Evolutionary conservation across 768 basidiomycete species (phyloP), one percentile per base, ranked within the genome.

Genomic region (Suillus variegatus): DNA sequence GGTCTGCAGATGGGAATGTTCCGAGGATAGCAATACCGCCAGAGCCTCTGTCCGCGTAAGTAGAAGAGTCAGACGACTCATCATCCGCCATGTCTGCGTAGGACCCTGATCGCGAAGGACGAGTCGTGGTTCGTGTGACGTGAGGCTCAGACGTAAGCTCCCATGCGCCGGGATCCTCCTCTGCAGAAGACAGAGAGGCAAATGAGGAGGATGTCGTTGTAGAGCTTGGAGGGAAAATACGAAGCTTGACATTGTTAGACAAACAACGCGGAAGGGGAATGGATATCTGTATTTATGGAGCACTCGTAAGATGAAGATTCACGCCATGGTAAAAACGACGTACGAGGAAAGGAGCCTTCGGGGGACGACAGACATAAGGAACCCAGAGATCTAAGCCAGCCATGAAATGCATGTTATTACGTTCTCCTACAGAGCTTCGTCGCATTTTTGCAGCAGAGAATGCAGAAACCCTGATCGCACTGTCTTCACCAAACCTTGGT

Each of bases 181-280:
- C 92, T 12, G 86, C 81, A 6, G 92, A 92, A 9, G 91, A 92
- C 49, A 93, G 78, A 1, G 91, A 93, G 28, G 90, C 90, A 69
- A 88, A 82, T 2, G 91, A 93, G n/a, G 82, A 73, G 16, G 82
- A 76, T 9, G 85, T 74, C 20, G 84, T 82, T 20, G 84, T 69
- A 32, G 80, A 74, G 6, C 76, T 78, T 6, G 89, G 90, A 22
- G 90, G 86, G 67, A 91, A 89, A 73, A 94, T 91, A 63, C 88
- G 86, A 44, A 94, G 79, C 69, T 84, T 88, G 68, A 94, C 84
- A 66, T 85, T 84, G 68, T 94, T 94, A 64, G 89, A 89, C 41
- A 94, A 77, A 70, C 92, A 94, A 38, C 90, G 86, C 13, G 92
- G 92, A 13, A 86, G 84, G 4, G 92, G 92, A 60, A 94, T 88